Base-by-base conservation (phyloP, 163 green algal species). In the Prototheca cutis region DNA sequence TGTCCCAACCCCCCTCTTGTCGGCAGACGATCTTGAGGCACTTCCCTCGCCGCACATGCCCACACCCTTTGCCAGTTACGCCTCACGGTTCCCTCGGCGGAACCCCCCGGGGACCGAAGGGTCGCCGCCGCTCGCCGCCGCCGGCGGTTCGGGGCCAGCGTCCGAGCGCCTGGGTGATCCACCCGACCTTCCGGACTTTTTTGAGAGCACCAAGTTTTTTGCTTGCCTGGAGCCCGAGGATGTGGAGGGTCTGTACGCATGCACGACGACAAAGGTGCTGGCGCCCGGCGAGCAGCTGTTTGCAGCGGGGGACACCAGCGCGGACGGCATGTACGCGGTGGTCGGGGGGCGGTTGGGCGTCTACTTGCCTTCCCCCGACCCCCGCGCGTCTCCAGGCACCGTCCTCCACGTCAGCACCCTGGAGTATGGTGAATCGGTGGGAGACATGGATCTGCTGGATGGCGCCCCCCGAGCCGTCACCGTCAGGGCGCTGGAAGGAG, bases 201-300 rank as follows among this genome's bases (percentile, higher is more conserved):
- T 91, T 62, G 75, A 81, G 59, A 80, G 63, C 66, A 88, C 84
- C 53, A 91, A 88, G 70, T 86, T 91, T 66, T 88, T 91, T 62
- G 73, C 79, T 3, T 84, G 78, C 54, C 67, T 91, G 62, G 84
- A 91, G 52, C 66, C 87, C 52, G 71, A 83, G 56, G 79, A 87
- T 58, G 81, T 76, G 6, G 58, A 71, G 59, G 72, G 83, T 62
- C 78, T 91, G 59, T 86, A 84, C 45, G 60, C 78, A 30, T 61
- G 59, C n/a, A 77, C 80, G 4, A 31, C 68, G 53, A 70, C 76
- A 60, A 65, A 85, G 28, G 32, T 34, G 3, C 59, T 88, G 19
- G 34, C 39, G 18, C 69, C 77, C 24, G 61, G 74, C n/a, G 62
- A 80, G 56, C 56, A 79, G 29, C 68, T 88, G 36, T 88, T 88